Evolutionary conservation across 169 alveolate genomes (phyloP).

Genomic region (Eimeria sp.): DNA sequence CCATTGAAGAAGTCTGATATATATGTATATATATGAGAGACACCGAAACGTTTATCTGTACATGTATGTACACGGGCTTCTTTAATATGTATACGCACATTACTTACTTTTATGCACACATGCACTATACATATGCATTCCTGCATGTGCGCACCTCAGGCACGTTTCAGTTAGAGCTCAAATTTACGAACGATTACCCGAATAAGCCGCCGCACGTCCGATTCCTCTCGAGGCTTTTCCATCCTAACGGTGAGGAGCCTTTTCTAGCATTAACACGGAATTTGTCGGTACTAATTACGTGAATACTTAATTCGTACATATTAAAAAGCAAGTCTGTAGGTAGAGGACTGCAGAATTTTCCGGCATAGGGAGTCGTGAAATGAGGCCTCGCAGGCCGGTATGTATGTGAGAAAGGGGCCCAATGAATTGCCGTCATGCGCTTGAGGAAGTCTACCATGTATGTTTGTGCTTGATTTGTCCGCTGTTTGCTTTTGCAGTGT

Average conservation of each 20-base stretch:
- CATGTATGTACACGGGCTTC: background rate
- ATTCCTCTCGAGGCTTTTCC: conserved; percentile 90
- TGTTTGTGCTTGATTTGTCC: background rate
- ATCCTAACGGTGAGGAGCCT: conserved; percentile 89
- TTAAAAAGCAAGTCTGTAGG: background rate
- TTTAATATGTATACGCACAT: background rate
- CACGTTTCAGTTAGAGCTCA: conserved; percentile 92
- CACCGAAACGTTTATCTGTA: background rate
- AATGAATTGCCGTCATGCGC: background rate
- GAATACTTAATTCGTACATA: background rate
- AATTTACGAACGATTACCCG: conserved; percentile 93
- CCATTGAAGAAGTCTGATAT: background rate
- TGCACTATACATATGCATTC: background rate
- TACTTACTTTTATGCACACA: background rate
- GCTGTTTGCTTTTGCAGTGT: conserved; percentile 86
- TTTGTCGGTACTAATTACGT: too few relatives aligned
- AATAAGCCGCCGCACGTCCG: conserved; percentile 92
- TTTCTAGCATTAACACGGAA: background rate
- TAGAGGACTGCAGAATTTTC: background rate
- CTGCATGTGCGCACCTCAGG: conserved; percentile 61
- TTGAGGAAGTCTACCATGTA: background rate
- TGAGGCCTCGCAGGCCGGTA: background rate
- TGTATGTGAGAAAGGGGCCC: background rate
- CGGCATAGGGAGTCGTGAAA: background rate
- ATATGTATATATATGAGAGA: background rate